Evolutionary conservation across 176 grass and related monocot genomes (phyloP), one percentile per base, ranked within the genome.

Genomic region (Neostapfia colusana): DNA sequence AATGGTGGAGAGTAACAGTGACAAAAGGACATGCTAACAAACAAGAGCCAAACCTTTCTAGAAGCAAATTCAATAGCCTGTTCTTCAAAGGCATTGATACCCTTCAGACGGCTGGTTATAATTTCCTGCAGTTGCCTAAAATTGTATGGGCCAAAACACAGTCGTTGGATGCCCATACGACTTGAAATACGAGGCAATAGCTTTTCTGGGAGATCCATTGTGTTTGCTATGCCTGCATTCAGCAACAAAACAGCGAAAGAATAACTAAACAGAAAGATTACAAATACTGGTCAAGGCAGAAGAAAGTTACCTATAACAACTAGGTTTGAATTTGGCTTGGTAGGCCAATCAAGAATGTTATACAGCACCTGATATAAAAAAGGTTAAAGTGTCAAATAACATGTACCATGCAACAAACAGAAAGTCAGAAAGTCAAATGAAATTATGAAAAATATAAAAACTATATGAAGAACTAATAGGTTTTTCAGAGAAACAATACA

Each of bases 261-360:
- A 55, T 63, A 75, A 76, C 42, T 82, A 91, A 86, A 84, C 69
- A 7, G 53, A 25, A 55, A 68, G 49, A 39, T 2, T 57, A 57
- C 87, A 73, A 63, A 56, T n/a, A 84, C 17, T 76, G 25, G 2
- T 20, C 28, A 65, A 83, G 73, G 90, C 27, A 75, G 70, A 45
- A 46, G 27, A 67, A 79, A 67, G 6, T 65, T 88, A 88, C 95
- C 95, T 94, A 98, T 92, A 35, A 98, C 77, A 86, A 94, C 76
- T 46, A 98, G 69, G 41, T 94, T 98, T 4, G 95, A 92, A 75
- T 98, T 80, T 71, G 87, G 91, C 85, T 87, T 86, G 67, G 82
- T 98, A 37, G 95, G 95, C 95, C 95, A 98, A 81, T 98, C 85
- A 88, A 98, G 89, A 85, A 98, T 94, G 76, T 98, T 98, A 84